Evolutionary conservation across 192 early-diverging fungal species (phyloP), one percentile per base, ranked within the genome.

Genomic region (Pecoramyces ruminantium): DNA sequence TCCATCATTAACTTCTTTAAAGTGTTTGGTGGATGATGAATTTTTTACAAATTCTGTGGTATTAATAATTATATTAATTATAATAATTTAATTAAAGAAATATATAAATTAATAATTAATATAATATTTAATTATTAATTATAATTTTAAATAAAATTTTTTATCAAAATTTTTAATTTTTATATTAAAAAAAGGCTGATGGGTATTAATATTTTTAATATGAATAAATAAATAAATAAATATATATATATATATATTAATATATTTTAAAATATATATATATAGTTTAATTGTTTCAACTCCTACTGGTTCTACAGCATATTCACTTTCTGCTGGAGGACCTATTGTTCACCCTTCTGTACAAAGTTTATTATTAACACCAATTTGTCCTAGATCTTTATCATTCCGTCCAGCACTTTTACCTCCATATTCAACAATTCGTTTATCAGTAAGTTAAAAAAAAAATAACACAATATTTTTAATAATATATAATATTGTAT

Each of bases 251-350:
- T 4, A 14, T 21, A 51, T 51, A 21, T 51, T 79, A n/a, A 25
- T n/a, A 77, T 15, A 58, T 21, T 28, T 25, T 78, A 77, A 38
- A 39, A 34, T 21, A 14, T 29, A 27, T 29, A 21, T 78, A 78
- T 78, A 29, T 29, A 29, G 78, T 86, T 84, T 93, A 30, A 95
- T 97, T 77, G 90, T 96, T 16, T 90, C 91, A 13, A 95, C 96
- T 12, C 95, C 96, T 4, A 97, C 96, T 5, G 96, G 96, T 14
- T 96, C 94, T 27, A 97, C 96, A 0, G 96, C 96, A 0, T 97
- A 97, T 83, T 93, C 92, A 3, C 87, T 97, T 27, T 95, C 94
- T 25, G 94, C 95, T 77, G 92, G 94, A 77, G 94, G 94, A 0
- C 93, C 94, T 0, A 94, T 95, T 79, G 89, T 94, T 14, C 93